These are phyloP conservation scores for Telfairia occidentalis DNA, from an alignment of 331 rosid species.

Conservation along the genomic window DNA sequence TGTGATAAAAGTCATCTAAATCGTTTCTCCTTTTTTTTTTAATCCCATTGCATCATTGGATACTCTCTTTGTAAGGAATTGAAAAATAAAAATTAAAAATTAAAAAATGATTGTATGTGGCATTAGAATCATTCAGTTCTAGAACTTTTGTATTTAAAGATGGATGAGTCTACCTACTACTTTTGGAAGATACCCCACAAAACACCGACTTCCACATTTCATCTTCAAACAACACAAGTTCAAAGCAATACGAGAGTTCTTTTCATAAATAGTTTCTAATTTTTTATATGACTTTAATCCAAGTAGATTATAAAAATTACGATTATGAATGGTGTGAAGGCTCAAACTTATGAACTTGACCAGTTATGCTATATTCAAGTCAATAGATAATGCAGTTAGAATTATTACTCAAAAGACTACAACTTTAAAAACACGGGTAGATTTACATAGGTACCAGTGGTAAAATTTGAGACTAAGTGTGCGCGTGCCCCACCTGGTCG, in stretches of 20 bases:
- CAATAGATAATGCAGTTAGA: no score
- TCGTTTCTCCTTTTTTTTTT: neutral
- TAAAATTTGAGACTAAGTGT: no score
- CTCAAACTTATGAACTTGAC: no score
- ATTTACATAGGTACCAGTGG: no score
- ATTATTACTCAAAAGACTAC: no score
- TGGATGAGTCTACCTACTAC: neutral
- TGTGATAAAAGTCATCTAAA: neutral
- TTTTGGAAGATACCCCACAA: neutral
- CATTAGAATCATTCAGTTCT: neutral
- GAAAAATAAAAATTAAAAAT: neutral
- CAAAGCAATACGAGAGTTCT: neutral
- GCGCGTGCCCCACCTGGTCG: no score
- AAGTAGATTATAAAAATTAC: no score
- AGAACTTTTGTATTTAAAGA: neutral
- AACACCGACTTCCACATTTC: neutral
- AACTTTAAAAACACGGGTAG: no score
- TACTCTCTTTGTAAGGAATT: constrained; percentile 6
- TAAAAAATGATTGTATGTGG: neutral
- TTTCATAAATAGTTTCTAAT: no score
- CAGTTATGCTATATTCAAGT: no score
- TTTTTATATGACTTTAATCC: no score
- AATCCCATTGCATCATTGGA: constrained; percentile 3
- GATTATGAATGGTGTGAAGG: no score
- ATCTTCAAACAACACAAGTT: neutral